Evolutionary conservation across 176 grass and related monocot genomes (phyloP), one percentile per base, ranked within the genome.

Genomic region (Ananas comosus): DNA sequence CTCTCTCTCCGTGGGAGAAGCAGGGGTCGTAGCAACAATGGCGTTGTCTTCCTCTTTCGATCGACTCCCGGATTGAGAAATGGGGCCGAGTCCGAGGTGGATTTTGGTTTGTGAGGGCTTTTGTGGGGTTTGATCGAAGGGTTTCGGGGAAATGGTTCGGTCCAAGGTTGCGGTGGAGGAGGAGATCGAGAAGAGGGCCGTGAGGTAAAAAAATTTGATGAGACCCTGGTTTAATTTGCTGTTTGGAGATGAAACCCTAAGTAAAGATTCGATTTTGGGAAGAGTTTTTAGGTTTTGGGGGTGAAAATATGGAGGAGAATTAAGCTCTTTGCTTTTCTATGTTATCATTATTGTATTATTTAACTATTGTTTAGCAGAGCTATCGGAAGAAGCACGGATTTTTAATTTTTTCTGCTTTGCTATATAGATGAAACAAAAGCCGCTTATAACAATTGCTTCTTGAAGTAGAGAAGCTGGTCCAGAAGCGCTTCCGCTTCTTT

Each of bases 161-260:
- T 66, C 24, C 24, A 66, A 48, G 4, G 64, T 66, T 11, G 11
- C 27, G 8, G 28, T 14, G 13, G 64, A 47, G 25, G 28, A 7
- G 64, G 64, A 66, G 64, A 66, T 48, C 12, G 22, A 66, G 64
- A 29, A 33, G 64, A 17, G 25, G 42, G 16, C 64, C 64, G 64
- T 16, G 6, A 66, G 64, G 64, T 48, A 22, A 48, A 6, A 6
- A 42, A 42, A 42, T 42, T 42, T 42, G 13, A 33, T 17, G 28
- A 33, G 16, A 47, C 28, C 27, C 24, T 2, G 2, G 16, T 13
- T 48, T 9, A 2, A 33, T 29, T 66, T 5, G 13, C n/a, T 57
- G 14, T 57, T 10, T 57, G n/a, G n/a, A 57, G 53, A 57, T 16
- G 53, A 57, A 57, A 57, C n/a, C 53, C 53, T 6, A 57, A 17